Evolutionary conservation across 495 filamentous ascomycete genomes (phyloP), one percentile per base, ranked within the genome.

Genomic region (Talaromyces borbonicus): DNA sequence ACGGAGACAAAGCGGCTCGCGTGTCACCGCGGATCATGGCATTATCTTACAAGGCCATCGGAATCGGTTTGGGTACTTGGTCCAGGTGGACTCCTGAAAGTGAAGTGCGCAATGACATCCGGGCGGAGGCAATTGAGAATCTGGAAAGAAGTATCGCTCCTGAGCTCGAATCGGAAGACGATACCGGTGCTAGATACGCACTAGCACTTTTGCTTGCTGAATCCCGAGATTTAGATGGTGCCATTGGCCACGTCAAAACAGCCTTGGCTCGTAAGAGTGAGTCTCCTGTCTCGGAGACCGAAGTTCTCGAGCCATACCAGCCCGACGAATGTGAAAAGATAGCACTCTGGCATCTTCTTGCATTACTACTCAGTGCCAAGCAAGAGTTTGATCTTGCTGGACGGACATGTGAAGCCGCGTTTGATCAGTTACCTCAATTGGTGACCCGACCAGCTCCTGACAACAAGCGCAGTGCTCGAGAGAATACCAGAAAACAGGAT

Each of bases 31-130:
- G 61, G 1, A 69, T 77, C 11, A 55, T 90, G 24, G 81, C 85
- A 5, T 57, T 74, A 31, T 75, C 86, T 7, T 90, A 89, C 70
- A 73, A 84, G 49, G 85, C 83, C 8, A 77, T 95, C 51, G 92
- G 90, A 19, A 73, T 90, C 49, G 80, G 83, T 23, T 79, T 88
- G 49, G 86, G 89, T 0, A 79, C 84, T 47, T 95, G 89, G 87
- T 85, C 90, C 33, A 74, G 79, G 12, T 73, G 81, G 60, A 95
- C 88, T 5, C 80, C 77, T 36, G 73, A 90, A 38, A 79, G 82
- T 9, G 73, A 83, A 49, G 58, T 73, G 4, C 74, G 92, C 24
- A 64, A 79, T 25, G 74, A 80, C 19, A 73, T 85, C 16, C 85
- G 90, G 50, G 65, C 73, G 15, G 75, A 83, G 50, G 92, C 90